A percentile compares a stretch with the other conserved stretches of the same genome.
phyloP scores from a whole-genome alignment of 257 asterid genomes.

The Nicotiana otophora region DNA sequence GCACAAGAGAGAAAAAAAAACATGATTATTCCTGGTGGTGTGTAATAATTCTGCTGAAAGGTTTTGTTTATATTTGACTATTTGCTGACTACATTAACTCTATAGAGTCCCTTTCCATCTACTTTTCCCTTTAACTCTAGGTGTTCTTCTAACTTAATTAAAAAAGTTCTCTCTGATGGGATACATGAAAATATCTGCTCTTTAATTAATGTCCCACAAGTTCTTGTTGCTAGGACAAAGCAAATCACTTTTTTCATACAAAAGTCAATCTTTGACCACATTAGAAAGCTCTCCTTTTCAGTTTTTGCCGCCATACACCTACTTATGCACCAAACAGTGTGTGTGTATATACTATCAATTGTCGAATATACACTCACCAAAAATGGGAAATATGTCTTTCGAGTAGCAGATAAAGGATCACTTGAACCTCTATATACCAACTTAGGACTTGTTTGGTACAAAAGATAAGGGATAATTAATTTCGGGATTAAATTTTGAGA shows the following conservation, averaged over 20 bases:
- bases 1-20: not conserved
- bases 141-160: not conserved
- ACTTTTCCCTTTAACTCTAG: constrained; percentile 4
- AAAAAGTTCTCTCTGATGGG: not conserved
- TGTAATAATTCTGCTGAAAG: not conserved
- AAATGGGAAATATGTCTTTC: too few relatives aligned
- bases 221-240: not conserved
- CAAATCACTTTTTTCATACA: not conserved
- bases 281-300: not conserved
- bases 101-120: not conserved
- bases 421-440: too few relatives aligned
- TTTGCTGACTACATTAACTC: not conserved
- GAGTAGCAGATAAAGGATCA: too few relatives aligned
- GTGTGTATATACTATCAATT: not conserved
- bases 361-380: not conserved
- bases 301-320: constrained; percentile 7
- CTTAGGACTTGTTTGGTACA: too few relatives aligned
- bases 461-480: too few relatives aligned
- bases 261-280: constrained; percentile 10
- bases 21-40: constrained; percentile 4
- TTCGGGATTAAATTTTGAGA: too few relatives aligned
- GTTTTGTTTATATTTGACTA: constrained; percentile 1
- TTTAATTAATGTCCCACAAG: constrained; percentile 9
- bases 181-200: not conserved
- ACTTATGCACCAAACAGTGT: not conserved